These are phyloP conservation scores for Mucor saturninus DNA, from an alignment of 371 early-diverging fungal species.

Conservation along the genomic window DNA sequence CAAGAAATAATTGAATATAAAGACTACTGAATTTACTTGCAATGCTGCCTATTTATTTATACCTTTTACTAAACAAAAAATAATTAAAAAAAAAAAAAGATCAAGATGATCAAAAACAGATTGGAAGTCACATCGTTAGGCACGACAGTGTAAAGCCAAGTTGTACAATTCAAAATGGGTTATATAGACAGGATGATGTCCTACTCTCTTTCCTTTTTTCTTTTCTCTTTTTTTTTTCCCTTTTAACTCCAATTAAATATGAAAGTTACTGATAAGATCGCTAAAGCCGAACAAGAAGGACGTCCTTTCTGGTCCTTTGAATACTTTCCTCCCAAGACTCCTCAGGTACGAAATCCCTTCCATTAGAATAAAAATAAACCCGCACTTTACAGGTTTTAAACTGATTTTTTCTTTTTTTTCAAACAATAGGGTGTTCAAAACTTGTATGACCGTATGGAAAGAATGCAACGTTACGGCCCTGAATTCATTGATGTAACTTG, in stretches of 20 bases:
- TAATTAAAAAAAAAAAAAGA: conserved; percentile 3
- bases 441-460: conserved; percentile 79
- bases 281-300: conserved; percentile 69
- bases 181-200: conserved; percentile 1
- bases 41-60: background rate
- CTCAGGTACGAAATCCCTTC: conserved; percentile 58
- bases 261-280: conserved; percentile 84
- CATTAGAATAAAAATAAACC: too few species aligned
- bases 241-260: conserved; percentile 29
- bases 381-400: background rate
- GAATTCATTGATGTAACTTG: conserved; percentile 97
- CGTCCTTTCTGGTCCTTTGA: conserved; percentile 92
- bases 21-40: background rate
- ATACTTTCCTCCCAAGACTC: conserved; percentile 96
- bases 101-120: conserved; percentile 19
- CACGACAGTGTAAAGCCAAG: background rate
- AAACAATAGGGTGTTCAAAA: conserved; percentile 70
- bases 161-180: conserved; percentile 9
- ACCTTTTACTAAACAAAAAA: background rate
- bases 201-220: conserved; percentile 2
- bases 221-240: background rate
- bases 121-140: conserved; percentile 18
- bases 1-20: too few species aligned
- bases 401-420: background rate
- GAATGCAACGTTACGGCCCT: conserved; percentile 94